phyloP scores from a whole-genome alignment of 1,284 basidiomycete species.

The Cryptococcus neoformans region DNA sequence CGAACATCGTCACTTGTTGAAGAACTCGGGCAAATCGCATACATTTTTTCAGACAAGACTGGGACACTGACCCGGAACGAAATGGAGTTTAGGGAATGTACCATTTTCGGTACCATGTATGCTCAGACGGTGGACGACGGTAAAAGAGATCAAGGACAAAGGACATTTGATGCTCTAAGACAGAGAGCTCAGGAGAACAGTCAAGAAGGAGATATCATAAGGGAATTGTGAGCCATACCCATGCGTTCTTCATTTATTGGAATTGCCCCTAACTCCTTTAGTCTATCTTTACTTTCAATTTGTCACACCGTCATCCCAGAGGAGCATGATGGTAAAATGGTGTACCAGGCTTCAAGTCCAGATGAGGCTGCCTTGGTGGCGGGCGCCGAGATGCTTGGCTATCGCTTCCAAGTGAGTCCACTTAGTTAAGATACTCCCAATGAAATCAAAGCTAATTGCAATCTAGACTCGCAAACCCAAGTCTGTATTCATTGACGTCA shows the following conservation, averaged over 20 bases:
- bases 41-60: conserved; percentile 98
- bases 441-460: neutral
- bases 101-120: conserved; percentile 84
- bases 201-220: conserved; percentile 65
- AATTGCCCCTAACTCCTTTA: conserved; percentile 3
- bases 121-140: conserved; percentile 83
- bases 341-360: conserved; percentile 95
- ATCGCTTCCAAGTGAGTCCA: conserved; percentile 79
- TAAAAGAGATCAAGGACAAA: conserved; percentile 60
- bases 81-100: conserved; percentile 96
- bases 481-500: conserved; percentile 83
- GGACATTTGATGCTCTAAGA: conserved; percentile 47
- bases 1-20: conserved; percentile 96
- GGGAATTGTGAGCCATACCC: conserved; percentile 62
- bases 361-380: conserved; percentile 96
- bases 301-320: conserved; percentile 99
- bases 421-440: neutral
- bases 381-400: conserved; percentile 89
- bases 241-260: neutral
- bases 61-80: conserved; percentile 96
- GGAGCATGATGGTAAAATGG: conserved; percentile 71
- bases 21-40: conserved; percentile 92
- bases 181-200: conserved; percentile 53
- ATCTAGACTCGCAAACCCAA: conserved; percentile 89
- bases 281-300: conserved; percentile 80